phyloP scores from a whole-genome alignment of 495 filamentous ascomycete species.

The Poronia punctata region DNA sequence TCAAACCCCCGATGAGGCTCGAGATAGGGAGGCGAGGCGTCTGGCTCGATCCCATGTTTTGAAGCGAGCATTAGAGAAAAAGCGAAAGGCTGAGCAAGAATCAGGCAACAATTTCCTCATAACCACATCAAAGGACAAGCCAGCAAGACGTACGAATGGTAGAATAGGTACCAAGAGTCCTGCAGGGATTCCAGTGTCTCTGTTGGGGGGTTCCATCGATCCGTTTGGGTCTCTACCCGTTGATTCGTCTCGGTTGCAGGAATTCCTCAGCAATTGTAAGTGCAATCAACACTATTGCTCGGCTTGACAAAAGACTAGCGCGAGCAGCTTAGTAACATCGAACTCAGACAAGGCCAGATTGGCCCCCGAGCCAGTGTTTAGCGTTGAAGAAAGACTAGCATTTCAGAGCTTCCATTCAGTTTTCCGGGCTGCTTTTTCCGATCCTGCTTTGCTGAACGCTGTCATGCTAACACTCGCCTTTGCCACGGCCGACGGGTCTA shows the following conservation, averaged over 20 bases:
- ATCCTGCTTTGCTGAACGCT: conserved; percentile 31
- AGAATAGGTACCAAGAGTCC: not conserved
- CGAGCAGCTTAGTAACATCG: not conserved
- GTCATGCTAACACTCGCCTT: conserved; percentile 31
- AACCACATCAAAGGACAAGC: not conserved
- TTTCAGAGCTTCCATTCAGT: conserved; percentile 30
- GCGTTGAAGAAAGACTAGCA: conserved; percentile 27
- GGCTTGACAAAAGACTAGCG: not conserved
- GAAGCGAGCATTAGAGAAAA: conserved; percentile 24
- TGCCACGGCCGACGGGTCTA: conserved; percentile 13
- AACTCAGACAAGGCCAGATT: conserved; percentile 11
- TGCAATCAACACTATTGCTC: not conserved
- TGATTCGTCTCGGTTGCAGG: conserved; percentile 26
- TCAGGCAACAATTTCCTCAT: conserved; percentile 23
- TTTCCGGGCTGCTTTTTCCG: conserved; percentile 23
- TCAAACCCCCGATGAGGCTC: conserved; percentile 17
- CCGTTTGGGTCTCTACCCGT: conserved; percentile 26
- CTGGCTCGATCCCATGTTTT: conserved; percentile 31
- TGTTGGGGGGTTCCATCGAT: conserved; percentile 10
- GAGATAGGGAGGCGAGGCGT: conserved; percentile 9
- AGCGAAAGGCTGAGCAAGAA: conserved; percentile 26
- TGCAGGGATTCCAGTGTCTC: not conserved
- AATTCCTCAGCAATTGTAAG: conserved; percentile 26
- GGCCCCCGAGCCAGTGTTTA: conserved; percentile 28
- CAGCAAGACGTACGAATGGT: not conserved